Evolutionary conservation across 176 grass and related monocot genomes (phyloP), one percentile per base, ranked within the genome.

Genomic region (Aegilops umbellulata): DNA sequence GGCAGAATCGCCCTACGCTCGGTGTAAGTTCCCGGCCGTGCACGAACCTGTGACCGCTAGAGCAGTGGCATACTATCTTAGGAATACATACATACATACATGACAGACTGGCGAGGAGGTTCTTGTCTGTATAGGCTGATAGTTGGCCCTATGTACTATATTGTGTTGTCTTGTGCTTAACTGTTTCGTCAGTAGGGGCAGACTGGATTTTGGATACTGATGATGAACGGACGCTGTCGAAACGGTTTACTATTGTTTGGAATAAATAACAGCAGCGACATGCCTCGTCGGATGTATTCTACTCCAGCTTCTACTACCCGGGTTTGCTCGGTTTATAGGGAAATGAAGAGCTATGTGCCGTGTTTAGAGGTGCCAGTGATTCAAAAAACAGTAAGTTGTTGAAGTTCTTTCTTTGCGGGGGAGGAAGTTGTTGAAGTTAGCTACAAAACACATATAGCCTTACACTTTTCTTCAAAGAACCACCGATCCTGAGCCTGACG

Each of bases 1-100:
- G 20, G 75, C 0, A 17, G 74, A 8, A 60, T 13, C 4, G 23
- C 84, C 35, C 66, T 83, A 84, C 66, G 41, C 17, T 83, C 55
- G 66, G 87, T 67, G 85, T 60, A 84, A 87, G 85, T 67, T 80
- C 34, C 20, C 60, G 66, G 22, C 72, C 34, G 79, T 87, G 89
- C 34, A 67, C 83, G 84, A 75, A 64, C 84, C 80, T 83, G 89
- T 8, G 85, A 80, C 60, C 16, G 19, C 22, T n/a, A 66, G 75
- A 76, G 67, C 22, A 7, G 49, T 19, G 36, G 41, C 11, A 76
- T 31, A 76, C 25, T 20, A 20, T n/a, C 41, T 23, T 64, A 4
- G 3, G 25, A 58, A 58, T 53, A 53, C 49, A 53, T 49, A 49
- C 42, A 51, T 46, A 46, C 73, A 23, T 79, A 55, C 13, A 20